phyloP scores from a whole-genome alignment of 2,329 filamentous ascomycete species.

The Trichoderma simmonsii region DNA sequence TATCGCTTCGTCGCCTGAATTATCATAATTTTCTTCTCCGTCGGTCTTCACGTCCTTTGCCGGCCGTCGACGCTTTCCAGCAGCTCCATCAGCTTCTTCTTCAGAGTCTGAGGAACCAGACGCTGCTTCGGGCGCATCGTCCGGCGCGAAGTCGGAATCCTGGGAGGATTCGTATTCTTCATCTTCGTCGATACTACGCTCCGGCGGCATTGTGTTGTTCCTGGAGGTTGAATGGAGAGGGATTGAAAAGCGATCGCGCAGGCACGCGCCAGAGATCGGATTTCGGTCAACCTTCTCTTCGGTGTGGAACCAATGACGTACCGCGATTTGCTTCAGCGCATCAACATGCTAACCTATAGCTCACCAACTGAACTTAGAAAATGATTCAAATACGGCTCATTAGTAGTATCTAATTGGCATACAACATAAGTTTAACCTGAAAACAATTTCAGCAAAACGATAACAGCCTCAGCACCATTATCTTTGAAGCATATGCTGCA shows the following conservation, averaged over 20 bases:
- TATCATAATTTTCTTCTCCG: constrained; percentile 53
- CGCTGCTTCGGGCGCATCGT: constrained; percentile 46
- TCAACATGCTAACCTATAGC: background rate
- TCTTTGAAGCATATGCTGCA: background rate
- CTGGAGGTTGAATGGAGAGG: background rate
- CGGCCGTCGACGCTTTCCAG: constrained; percentile 27
- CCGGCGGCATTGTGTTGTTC: constrained; percentile 41
- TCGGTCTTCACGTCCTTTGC: constrained; percentile 29
- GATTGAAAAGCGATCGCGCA: background rate
- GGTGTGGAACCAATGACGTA: constrained; percentile 18
- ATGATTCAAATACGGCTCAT: background rate
- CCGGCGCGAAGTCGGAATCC: constrained; percentile 71
- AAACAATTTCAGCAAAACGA: background rate
- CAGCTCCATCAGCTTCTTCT: constrained; percentile 31
- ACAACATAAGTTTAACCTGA: too few relatives aligned
- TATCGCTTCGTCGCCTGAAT: constrained; percentile 70
- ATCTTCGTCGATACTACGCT: constrained; percentile 42
- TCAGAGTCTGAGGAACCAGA: constrained; percentile 53
- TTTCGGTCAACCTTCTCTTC: constrained; percentile 5
- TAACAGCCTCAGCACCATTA: too few relatives aligned
- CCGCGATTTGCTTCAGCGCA: background rate
- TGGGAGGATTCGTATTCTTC: constrained; percentile 67
- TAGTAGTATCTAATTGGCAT: background rate
- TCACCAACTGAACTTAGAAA: background rate
- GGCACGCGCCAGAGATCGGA: constrained; percentile 7